Evolutionary conservation across 2,329 filamentous ascomycete species (phyloP).

Genomic region (Alternaria novae-zelandiae): DNA sequence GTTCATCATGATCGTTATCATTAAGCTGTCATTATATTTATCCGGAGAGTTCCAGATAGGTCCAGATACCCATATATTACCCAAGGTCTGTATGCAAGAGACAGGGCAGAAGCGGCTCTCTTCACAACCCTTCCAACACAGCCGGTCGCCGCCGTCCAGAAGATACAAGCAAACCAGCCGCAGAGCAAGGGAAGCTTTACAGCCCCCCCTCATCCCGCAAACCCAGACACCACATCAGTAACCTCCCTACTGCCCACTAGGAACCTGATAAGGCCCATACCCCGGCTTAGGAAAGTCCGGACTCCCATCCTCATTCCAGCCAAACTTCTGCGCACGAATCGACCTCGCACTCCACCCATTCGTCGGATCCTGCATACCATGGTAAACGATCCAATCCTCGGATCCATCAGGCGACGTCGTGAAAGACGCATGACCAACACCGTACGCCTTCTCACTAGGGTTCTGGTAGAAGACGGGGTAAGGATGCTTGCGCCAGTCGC

Average conservation of each 20-base stretch:
- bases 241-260: conserved; percentile 33
- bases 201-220: not conserved
- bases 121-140: not conserved
- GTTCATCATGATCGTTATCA: not conserved
- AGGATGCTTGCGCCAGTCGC: conserved; percentile 58
- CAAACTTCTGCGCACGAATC: conserved; percentile 58
- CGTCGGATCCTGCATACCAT: conserved; percentile 58
- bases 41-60: no score
- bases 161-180: not conserved
- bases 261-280: conserved; percentile 54
- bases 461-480: conserved; percentile 58
- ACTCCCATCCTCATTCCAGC: conserved; percentile 56
- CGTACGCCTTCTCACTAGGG: conserved; percentile 52
- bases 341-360: conserved; percentile 56
- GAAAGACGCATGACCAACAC: conserved; percentile 60
- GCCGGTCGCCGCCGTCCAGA: not conserved
- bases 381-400: conserved; percentile 61
- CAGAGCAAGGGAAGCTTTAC: not conserved
- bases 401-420: conserved; percentile 55
- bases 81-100: not conserved
- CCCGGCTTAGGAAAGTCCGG: conserved; percentile 58
- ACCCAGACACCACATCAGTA: not conserved
- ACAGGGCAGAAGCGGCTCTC: not conserved
- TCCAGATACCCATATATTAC: not conserved
- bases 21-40: not conserved